phyloP scores from a whole-genome alignment of 192 early-diverging fungal species.

The Mortierella claussenii region DNA sequence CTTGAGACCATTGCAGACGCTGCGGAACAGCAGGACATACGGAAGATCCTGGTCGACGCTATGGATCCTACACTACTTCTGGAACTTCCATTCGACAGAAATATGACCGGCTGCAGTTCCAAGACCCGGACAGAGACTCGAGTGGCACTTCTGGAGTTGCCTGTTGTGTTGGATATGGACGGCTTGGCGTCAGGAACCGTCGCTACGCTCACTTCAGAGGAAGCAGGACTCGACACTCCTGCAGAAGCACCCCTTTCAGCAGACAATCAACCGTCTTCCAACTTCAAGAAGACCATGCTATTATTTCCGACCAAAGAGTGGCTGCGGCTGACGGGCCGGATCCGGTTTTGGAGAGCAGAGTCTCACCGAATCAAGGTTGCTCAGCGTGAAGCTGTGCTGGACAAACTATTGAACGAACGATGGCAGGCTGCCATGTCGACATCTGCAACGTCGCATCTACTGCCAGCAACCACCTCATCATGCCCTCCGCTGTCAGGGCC shows the following conservation, averaged over 20 bases:
- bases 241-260: too few relatives aligned
- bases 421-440: slow-evolving; percentile 18
- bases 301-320: slow-evolving; percentile 30
- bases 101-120: slow-evolving; percentile 37
- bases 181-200: neutral
- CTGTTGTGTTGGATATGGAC: slow-evolving; percentile 39
- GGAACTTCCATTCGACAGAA: slow-evolving; percentile 40
- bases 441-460: neutral
- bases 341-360: slow-evolving; percentile 46
- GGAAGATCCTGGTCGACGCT: slow-evolving; percentile 8
- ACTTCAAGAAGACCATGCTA: slow-evolving; percentile 33
- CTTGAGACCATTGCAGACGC: slow-evolving; percentile 20
- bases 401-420: slow-evolving; percentile 23
- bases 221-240: neutral
- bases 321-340: slow-evolving; percentile 26
- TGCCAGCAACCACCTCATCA: neutral
- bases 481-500: slow-evolving; percentile 29
- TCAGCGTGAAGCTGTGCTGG: slow-evolving; percentile 21
- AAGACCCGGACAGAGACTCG: slow-evolving; percentile 25
- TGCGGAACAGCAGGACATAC: neutral
- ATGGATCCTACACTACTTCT: slow-evolving; percentile 17
- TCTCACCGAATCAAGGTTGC: slow-evolving; percentile 37
- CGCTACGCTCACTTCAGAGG: neutral
- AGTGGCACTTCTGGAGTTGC: slow-evolving; percentile 11
- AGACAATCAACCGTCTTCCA: neutral